Evolutionary conservation across 1,284 basidiomycete genomes (phyloP).

Genomic region (Mycosarcoma mackinlayi): DNA sequence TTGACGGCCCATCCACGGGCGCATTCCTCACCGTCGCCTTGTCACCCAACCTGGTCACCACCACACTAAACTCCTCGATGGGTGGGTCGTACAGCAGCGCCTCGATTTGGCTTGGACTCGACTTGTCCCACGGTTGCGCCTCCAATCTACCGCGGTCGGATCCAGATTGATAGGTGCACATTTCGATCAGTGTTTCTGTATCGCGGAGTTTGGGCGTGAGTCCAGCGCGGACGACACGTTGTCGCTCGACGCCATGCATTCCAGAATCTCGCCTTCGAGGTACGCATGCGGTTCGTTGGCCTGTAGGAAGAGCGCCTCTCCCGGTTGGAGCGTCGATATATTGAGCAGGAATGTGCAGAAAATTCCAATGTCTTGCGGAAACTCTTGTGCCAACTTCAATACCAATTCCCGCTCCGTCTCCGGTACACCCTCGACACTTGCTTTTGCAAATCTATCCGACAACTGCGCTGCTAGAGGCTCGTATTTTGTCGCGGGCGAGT

Average conservation of each 20-base stretch:
- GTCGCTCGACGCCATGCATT: conserved; percentile 72
- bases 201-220: conserved; percentile 96
- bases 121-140: conserved; percentile 1
- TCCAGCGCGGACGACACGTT: conserved; percentile 98
- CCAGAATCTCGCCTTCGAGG: conserved; percentile 72
- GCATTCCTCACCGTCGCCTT: conserved; percentile 73
- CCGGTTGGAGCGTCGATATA: conserved; percentile 80
- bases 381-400: conserved; percentile 80
- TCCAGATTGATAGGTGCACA: conserved; percentile 84
- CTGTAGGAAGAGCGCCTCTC: conserved; percentile 92
- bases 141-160: conserved; percentile 71
- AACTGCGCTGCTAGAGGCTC: conserved; percentile 23
- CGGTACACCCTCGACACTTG: not conserved
- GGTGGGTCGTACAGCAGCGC: conserved; percentile 86
- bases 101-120: not conserved
- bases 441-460: conserved; percentile 14
- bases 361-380: conserved; percentile 90
- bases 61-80: conserved; percentile 90
- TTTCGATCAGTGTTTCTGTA: conserved; percentile 85
- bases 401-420: conserved; percentile 74
- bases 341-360: conserved; percentile 94
- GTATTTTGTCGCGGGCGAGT: not conserved
- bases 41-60: conserved; percentile 74
- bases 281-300: conserved; percentile 98
- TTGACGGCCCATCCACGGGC: conserved; percentile 82